phyloP scores from a whole-genome alignment of 2,329 filamentous ascomycete genomes.

The Chalara sp. region DNA sequence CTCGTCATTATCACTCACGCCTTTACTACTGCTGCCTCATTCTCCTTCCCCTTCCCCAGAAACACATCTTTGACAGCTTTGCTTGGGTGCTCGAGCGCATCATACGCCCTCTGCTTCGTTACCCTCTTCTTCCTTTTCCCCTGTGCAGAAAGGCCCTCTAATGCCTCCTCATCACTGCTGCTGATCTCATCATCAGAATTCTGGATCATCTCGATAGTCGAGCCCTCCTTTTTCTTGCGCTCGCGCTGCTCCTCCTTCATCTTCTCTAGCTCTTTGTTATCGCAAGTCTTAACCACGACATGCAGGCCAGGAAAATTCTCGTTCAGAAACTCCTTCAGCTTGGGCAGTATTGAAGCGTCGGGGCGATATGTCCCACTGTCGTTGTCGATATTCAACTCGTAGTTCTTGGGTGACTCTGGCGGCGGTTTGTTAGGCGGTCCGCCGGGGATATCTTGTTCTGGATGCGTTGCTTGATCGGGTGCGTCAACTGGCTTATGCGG shows the following conservation, averaged over 20 bases:
- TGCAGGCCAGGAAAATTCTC: slow-evolving; percentile 71
- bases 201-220: slow-evolving; percentile 46
- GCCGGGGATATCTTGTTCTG: slow-evolving; percentile 38
- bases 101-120: slow-evolving; percentile 37
- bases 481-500: slow-evolving; percentile 37
- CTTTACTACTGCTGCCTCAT: not conserved
- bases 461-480: slow-evolving; percentile 44
- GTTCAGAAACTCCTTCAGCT: slow-evolving; percentile 64
- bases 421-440: slow-evolving; percentile 39
- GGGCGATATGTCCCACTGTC: slow-evolving; percentile 91
- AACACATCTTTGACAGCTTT: slow-evolving; percentile 15
- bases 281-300: slow-evolving; percentile 69
- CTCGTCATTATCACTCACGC: not conserved
- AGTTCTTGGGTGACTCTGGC: slow-evolving; percentile 47
- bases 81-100: slow-evolving; percentile 30
- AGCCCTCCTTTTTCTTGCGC: slow-evolving; percentile 60
- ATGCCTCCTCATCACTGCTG: slow-evolving; percentile 29
- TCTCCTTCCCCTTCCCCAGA: slow-evolving; percentile 15
- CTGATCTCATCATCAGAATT: slow-evolving; percentile 36
- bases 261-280: slow-evolving; percentile 63
- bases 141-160: slow-evolving; percentile 10
- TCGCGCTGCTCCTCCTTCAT: slow-evolving; percentile 73
- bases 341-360: slow-evolving; percentile 66
- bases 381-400: slow-evolving; percentile 91
- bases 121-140: slow-evolving; percentile 39